phyloP scores from a whole-genome alignment of 192 early-diverging fungal species.

The Gaertneriomyces sp. region DNA sequence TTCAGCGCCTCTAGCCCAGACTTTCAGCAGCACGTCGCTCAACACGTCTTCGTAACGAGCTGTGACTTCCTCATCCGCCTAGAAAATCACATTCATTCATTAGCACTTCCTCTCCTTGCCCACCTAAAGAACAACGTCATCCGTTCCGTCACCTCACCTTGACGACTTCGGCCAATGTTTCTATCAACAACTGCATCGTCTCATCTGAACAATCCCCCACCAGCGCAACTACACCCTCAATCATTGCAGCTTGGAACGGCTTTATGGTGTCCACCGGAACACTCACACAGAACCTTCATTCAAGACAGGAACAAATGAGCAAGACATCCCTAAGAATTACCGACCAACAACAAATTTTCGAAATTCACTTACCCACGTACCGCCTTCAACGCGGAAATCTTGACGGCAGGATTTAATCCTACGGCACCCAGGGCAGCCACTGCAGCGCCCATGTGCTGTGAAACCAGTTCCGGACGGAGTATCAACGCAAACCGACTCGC shows the following conservation, averaged over 20 bases:
- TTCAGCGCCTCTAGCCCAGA: constrained; percentile 75
- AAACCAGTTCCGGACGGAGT: constrained; percentile 62
- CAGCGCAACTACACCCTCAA: constrained; percentile 58
- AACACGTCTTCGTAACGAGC: constrained; percentile 70
- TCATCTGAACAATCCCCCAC: constrained; percentile 63
- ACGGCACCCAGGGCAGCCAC: constrained; percentile 60
- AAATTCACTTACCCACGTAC: constrained; percentile 48
- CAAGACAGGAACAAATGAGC: background rate
- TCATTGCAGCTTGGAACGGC: constrained; percentile 57
- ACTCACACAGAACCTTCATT: constrained; percentile 12
- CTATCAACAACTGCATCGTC: constrained; percentile 61
- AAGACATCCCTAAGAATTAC: no score
- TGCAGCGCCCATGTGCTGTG: constrained; percentile 74
- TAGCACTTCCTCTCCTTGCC: background rate
- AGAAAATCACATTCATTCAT: background rate
- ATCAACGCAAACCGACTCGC: constrained; percentile 72
- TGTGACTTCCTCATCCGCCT: constrained; percentile 68
- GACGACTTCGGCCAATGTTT: constrained; percentile 57
- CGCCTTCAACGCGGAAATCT: constrained; percentile 67
- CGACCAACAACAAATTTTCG: no score
- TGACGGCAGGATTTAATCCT: constrained; percentile 56
- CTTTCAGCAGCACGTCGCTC: constrained; percentile 66
- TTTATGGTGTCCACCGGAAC: constrained; percentile 5
- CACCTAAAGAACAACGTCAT: background rate
- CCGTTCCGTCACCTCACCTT: constrained; percentile 50